Base-by-base conservation (phyloP, 306 rosid species). In the Canavalia gladiata region DNA sequence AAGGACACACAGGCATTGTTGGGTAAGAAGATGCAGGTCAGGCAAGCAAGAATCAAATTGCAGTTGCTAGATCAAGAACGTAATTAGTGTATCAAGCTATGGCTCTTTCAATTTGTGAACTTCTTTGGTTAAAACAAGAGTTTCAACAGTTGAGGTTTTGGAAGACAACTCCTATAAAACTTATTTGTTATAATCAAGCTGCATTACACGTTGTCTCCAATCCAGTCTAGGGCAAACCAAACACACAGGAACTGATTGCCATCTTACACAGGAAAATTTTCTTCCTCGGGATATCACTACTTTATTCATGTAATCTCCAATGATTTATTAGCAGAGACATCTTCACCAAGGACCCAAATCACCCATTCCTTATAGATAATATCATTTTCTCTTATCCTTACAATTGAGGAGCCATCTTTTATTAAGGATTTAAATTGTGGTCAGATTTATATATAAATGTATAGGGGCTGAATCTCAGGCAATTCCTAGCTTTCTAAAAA, bases 331-430 rank as follows among this genome's bases (percentile, higher is more conserved):
- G 45, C 10, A 54, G 31, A 12, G 18, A 30, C 46, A 66, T 54
- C 41, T 30, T 41, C 74, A 77, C 67, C 57, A 54, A 54, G 72
- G 72, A 66, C 42, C 72, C 72, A 42, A 42, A 66, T 42, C 35
- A 8, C 52, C 72, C 7, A 31, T 66, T 51, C 51, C n/a, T 1
- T 18, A 39, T 41, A 47, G 46, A 54, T 41, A 49, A 55, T 67
- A 52, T 49, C 52, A 25, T 55, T n/a, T 18, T 33, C 70, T 34
- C 60, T 18, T 68, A 47, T 33, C 75, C 75, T 28, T 30, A 41
- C 62, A 67, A 31, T 56, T 57, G 43, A 68, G 58, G 69, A 56
- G 54, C 50, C 3, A 43, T 68, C 54, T 59, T 31, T 43, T 49
- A 47, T 68, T 25, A 10, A 59, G 69, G 46, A 58, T 68, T 68